Evolutionary conservation across 371 early-diverging fungal species (phyloP).

Genomic region (Syncephalastrum sp.): DNA sequence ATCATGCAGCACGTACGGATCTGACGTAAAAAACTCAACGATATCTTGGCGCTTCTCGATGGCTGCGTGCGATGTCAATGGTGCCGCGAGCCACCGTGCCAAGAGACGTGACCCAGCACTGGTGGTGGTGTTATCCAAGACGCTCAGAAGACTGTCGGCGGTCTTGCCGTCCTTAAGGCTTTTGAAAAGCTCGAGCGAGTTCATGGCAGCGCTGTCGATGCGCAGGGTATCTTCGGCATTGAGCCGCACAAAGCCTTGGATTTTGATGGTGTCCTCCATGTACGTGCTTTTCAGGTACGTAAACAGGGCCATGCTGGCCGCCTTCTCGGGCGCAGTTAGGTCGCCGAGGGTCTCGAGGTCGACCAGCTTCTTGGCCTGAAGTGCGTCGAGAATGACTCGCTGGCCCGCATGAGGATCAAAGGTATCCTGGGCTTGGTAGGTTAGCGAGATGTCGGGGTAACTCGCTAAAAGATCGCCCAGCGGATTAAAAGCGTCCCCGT

Average conservation of each 20-base stretch:
- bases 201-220: constrained; percentile 62
- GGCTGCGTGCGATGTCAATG: constrained; percentile 53
- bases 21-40: constrained; percentile 64
- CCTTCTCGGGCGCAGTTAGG: constrained; percentile 32
- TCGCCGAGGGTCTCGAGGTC: constrained; percentile 4
- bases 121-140: constrained; percentile 77
- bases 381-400: constrained; percentile 1
- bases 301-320: constrained; percentile 53
- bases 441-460: constrained; percentile 16
- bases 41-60: constrained; percentile 67
- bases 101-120: constrained; percentile 79
- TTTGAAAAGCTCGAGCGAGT: constrained; percentile 56
- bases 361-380: constrained; percentile 2
- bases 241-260: constrained; percentile 50
- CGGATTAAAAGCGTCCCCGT: neutral
- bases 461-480: neutral
- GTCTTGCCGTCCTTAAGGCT: constrained; percentile 47
- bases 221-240: constrained; percentile 46
- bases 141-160: constrained; percentile 64
- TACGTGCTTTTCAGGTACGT: constrained; percentile 59
- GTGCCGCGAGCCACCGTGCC: constrained; percentile 66
- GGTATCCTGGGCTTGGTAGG: constrained; percentile 21
- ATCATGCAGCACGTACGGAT: constrained; percentile 49
- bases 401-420: constrained; percentile 17
- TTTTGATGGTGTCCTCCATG: constrained; percentile 40